phyloP scores from a whole-genome alignment of 2,329 filamentous ascomycete species.

The Aspergillus sp. region DNA sequence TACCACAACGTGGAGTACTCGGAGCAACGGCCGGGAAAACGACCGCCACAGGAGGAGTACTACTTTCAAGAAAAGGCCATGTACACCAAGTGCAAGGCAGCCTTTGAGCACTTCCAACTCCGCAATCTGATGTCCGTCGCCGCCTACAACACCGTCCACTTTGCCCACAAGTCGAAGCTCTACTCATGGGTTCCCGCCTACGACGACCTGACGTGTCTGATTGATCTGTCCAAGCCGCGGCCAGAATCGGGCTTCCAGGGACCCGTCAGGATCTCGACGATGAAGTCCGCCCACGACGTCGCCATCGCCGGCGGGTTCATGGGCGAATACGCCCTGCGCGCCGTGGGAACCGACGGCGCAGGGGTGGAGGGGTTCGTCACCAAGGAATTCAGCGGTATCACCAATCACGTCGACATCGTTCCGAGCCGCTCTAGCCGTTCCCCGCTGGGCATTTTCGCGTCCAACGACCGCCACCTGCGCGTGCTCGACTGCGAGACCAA shows the following conservation, averaged over 20 bases:
- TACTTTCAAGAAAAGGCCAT: slow-evolving; percentile 51
- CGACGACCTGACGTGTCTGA: slow-evolving; percentile 38
- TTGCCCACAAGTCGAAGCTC: slow-evolving; percentile 48
- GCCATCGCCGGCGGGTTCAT: slow-evolving; percentile 56
- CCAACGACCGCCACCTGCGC: slow-evolving; percentile 56
- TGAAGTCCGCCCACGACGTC: slow-evolving; percentile 49
- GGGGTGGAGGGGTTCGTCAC: slow-evolving; percentile 48
- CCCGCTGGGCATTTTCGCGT: slow-evolving; percentile 54
- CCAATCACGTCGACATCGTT: slow-evolving; percentile 58
- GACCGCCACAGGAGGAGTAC: slow-evolving; percentile 39
- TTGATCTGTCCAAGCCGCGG: slow-evolving; percentile 48
- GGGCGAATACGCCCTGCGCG: slow-evolving; percentile 55
- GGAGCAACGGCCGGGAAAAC: slow-evolving; percentile 21
- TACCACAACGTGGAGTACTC: slow-evolving; percentile 38
- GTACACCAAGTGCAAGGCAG: slow-evolving; percentile 48
- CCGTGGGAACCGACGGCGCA: slow-evolving; percentile 30
- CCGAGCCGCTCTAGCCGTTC: slow-evolving; percentile 46
- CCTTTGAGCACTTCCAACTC: slow-evolving; percentile 58
- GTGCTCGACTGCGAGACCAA: slow-evolving; percentile 52
- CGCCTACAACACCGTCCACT: slow-evolving; percentile 55
- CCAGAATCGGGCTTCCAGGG: slow-evolving; percentile 34
- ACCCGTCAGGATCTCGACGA: slow-evolving; percentile 51
- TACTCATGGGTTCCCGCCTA: slow-evolving; percentile 50
- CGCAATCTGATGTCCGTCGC: slow-evolving; percentile 56
- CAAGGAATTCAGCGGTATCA: slow-evolving; percentile 50